phyloP scores from a whole-genome alignment of 1,284 basidiomycete genomes.

The Sparassis latifolia region DNA sequence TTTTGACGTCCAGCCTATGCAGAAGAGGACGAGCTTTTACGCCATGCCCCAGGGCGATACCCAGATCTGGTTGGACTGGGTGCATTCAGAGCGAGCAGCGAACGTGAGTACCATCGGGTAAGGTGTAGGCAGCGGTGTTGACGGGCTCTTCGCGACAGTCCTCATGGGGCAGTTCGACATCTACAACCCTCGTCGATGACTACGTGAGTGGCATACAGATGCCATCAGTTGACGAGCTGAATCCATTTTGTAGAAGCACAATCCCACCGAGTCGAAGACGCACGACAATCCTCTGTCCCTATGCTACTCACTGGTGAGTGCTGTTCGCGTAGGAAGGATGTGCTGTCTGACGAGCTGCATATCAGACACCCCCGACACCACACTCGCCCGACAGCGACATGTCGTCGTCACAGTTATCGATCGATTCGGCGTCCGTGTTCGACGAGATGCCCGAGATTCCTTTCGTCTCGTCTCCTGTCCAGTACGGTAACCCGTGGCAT shows the following conservation, averaged over 20 bases:
- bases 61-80: slow-evolving; percentile 21
- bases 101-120: slow-evolving; percentile 14
- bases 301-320: slow-evolving; percentile 8
- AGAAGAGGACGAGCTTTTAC: slow-evolving; percentile 19
- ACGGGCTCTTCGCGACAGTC: slow-evolving; percentile 8
- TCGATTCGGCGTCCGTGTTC: slow-evolving; percentile 19
- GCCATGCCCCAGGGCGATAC: slow-evolving; percentile 15
- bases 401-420: slow-evolving; percentile 21
- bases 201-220: slow-evolving; percentile 1
- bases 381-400: slow-evolving; percentile 19
- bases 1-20: slow-evolving; percentile 12
- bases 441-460: slow-evolving; percentile 27
- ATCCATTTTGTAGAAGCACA: neutral
- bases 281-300: slow-evolving; percentile 4
- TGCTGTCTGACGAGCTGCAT: neutral
- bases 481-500: slow-evolving; percentile 9
- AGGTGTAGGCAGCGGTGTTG: neutral
- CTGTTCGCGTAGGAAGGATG: neutral
- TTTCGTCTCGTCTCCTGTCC: slow-evolving; percentile 18
- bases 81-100: slow-evolving; percentile 14
- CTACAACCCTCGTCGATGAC: slow-evolving; percentile 13
- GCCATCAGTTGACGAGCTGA: too few relatives aligned
- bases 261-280: neutral
- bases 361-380: slow-evolving; percentile 19
- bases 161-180: slow-evolving; percentile 17